A percentile compares a stretch with the other conserved stretches of the same genome.
Conservation (phyloP, 306 rosid species). For the Oxytropis ochrocephala region DNA sequence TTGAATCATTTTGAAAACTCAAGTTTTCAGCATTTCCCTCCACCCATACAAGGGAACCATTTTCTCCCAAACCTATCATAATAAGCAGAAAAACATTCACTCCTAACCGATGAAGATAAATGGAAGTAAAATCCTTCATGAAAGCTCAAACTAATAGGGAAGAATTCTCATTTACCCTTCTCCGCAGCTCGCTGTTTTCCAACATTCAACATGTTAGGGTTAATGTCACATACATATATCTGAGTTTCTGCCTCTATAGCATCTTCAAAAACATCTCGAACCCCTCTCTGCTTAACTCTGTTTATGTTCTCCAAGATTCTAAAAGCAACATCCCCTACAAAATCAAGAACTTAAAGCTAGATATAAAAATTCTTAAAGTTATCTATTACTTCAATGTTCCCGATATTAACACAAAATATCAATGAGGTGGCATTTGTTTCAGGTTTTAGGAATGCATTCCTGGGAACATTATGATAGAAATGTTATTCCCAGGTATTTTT, state of each 20-base stretch:
- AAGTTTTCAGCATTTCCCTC: constrained; percentile 89
- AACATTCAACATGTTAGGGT: constrained; percentile 79
- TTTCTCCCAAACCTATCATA: constrained; percentile 60
- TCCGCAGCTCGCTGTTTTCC: constrained; percentile 65
- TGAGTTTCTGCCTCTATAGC: constrained; percentile 58
- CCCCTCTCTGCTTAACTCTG: constrained; percentile 61
- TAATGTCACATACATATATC: constrained; percentile 82
- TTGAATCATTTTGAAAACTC: constrained; percentile 55
- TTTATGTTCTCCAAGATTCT: constrained; percentile 68
- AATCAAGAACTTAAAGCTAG: constrained; percentile 2
- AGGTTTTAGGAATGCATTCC: too few relatives aligned
- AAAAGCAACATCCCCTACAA: constrained; percentile 95
- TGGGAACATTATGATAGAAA: too few relatives aligned
- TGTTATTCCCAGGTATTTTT: too few relatives aligned
- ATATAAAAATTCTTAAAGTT: neutral
- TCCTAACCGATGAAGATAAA: constrained; percentile 11
- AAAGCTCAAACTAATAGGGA: neutral
- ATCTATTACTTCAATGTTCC: neutral
- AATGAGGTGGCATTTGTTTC: neutral
- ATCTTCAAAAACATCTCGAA: constrained; percentile 42
- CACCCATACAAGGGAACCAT: constrained; percentile 71
- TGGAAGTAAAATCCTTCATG: constrained; percentile 3
- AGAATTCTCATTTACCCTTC: constrained; percentile 48
- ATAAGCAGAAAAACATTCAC: constrained; percentile 25
- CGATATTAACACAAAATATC: neutral